These are phyloP conservation scores for Sclerotinia borealis DNA, from an alignment of 2,329 filamentous ascomycete species.

Conservation along the genomic window DNA sequence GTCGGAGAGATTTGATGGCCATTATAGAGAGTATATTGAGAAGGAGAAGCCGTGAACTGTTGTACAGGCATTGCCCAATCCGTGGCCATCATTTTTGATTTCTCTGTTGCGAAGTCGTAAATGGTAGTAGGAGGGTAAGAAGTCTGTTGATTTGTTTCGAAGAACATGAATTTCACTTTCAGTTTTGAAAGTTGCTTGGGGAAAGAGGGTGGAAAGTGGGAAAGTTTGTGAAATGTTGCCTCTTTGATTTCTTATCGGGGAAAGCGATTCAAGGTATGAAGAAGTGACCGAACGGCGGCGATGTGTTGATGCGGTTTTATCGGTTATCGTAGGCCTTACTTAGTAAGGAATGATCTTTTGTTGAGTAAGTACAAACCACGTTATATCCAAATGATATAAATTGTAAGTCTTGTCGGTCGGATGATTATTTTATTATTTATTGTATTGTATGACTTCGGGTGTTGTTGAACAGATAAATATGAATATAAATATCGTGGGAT, in stretches of 20 bases:
- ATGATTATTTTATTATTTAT: neutral
- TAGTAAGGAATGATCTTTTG: neutral
- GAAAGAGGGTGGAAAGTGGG: conserved; percentile 33
- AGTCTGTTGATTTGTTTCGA: conserved; percentile 18
- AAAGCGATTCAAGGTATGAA: neutral
- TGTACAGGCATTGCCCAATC: conserved; percentile 32
- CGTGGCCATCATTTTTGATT: conserved; percentile 26
- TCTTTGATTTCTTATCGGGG: neutral
- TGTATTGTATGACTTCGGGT: conserved; percentile 2
- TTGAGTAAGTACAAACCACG: conserved; percentile 3
- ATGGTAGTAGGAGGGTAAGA: conserved; percentile 18
- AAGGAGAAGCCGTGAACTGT: conserved; percentile 31
- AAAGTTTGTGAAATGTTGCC: conserved; percentile 16
- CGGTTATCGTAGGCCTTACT: conserved; percentile 25
- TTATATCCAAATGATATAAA: neutral
- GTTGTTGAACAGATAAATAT: too few species aligned
- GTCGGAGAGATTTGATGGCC: conserved; percentile 32
- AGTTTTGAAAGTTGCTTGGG: neutral
- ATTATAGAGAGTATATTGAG: conserved; percentile 31
- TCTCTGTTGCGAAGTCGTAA: conserved; percentile 16
- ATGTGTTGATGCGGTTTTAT: conserved; percentile 20
- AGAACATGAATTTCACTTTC: conserved; percentile 13
- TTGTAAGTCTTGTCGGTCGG: neutral
- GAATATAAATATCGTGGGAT: neutral
- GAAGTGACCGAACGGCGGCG: conserved; percentile 1